These are phyloP conservation scores for Paramecium tetraurelia DNA, from an alignment of 73 alveolate genomes.

Conservation along the genomic window DNA sequence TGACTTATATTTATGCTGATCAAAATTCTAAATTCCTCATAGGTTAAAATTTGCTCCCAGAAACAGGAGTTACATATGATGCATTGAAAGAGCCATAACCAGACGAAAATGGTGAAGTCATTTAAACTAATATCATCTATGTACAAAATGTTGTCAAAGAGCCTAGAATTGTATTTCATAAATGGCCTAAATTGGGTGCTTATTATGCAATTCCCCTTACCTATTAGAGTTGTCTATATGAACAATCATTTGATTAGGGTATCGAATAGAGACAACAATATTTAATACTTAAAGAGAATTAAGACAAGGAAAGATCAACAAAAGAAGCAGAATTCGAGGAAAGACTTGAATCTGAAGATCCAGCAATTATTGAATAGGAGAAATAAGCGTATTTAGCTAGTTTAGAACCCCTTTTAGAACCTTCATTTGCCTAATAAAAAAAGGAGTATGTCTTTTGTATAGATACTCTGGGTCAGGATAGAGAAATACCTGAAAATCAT, in stretches of 20 bases:
- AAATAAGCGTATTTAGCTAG: conserved; percentile 71
- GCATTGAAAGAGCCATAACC: conserved; percentile 69
- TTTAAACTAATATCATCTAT: conserved; percentile 63
- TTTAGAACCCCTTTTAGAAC: conserved; percentile 73
- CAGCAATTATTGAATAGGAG: conserved; percentile 81
- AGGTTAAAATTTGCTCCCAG: conserved; percentile 66
- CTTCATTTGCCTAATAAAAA: conserved; percentile 68
- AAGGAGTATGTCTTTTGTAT: conserved; percentile 79
- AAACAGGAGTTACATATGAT: conserved; percentile 86
- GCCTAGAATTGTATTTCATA: conserved; percentile 83
- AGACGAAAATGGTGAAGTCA: conserved; percentile 67
- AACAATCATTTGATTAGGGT: conserved; percentile 84
- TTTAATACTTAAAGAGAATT: conserved; percentile 74
- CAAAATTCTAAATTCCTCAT: conserved; percentile 67
- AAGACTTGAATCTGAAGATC: conserved; percentile 73
- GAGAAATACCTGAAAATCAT: conserved; percentile 77
- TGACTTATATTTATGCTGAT: conserved; percentile 79
- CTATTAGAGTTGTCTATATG: conserved; percentile 78
- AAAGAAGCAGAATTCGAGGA: conserved; percentile 71
- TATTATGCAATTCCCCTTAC: conserved; percentile 87
- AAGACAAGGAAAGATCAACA: conserved; percentile 76
- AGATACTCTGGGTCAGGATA: conserved; percentile 93
- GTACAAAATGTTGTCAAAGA: conserved; percentile 90
- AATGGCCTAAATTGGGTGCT: conserved; percentile 93
- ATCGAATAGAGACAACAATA: conserved; percentile 71